Evolutionary conservation across 2,329 filamentous ascomycete genomes (phyloP), one percentile per base, ranked within the genome.

Genomic region (Pyrenophora tritici-repentis): DNA sequence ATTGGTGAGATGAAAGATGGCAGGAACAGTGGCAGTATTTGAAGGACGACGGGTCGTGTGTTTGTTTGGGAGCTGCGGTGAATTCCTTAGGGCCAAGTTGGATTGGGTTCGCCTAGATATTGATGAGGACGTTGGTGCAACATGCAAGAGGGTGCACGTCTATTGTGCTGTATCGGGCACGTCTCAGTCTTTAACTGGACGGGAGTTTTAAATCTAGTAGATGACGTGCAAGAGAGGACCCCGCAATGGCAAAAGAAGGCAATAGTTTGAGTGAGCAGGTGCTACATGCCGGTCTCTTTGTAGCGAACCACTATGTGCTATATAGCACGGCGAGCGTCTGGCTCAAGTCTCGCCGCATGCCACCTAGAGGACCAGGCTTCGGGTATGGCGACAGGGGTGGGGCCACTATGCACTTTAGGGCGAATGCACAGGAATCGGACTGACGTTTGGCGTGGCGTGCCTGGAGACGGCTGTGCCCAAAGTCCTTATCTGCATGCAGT

Each of bases 51-150:
- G 6, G 51, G 22, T 16, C 45, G 50, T 33, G 32, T 50, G 50
- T 53, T 58, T 62, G 59, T 60, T 63, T 62, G 59, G 56, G 60
- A 58, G 56, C 57, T 63, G 57, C 46, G 57, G 60, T 49, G 46
- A 59, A 61, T 64, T 63, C 53, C 59, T 55, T 46, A 59, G 56
- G 47, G 48, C 49, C 50, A 50, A 42, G 55, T 40, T 55, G 53
- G 53, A 61, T 54, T 53, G 56, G 58, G 56, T 56, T 48, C 45
- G 62, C 42, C 47, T 60, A 63, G 63, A 66, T 65, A 65, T 68
- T 61, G 60, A 66, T 56, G 54, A 53, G 41, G 55, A 42, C 26
- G 50, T 43, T 60, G 54, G 63, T 65, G 62, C 53, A 48, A 66
- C 63, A 36, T 54, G 47, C 49, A 49, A 45, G 48, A 38, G 49